phyloP scores from a whole-genome alignment of 345 rosid genomes.

The Arabis alpina region DNA sequence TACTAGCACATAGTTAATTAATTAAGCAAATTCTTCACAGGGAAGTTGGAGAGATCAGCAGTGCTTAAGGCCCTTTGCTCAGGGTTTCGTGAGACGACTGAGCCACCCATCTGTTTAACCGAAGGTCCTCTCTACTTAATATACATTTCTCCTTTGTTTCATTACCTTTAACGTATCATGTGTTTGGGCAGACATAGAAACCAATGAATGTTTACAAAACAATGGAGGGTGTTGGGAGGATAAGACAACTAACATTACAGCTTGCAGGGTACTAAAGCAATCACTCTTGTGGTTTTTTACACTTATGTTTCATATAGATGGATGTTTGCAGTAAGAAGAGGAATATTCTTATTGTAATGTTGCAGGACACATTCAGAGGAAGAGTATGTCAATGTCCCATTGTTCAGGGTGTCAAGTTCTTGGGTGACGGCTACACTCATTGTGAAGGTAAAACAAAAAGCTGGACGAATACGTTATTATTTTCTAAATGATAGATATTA shows the following conservation, averaged over 20 bases:
- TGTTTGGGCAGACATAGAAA: constrained; percentile 71
- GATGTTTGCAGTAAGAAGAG: not conserved
- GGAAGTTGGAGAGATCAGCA: constrained; percentile 80
- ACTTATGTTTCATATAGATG: not conserved
- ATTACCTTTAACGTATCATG: not conserved
- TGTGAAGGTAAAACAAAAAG: constrained; percentile 68
- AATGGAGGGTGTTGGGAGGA: constrained; percentile 99
- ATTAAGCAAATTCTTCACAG: constrained; percentile 42
- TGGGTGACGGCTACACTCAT: constrained; percentile 87
- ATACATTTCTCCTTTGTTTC: constrained; percentile 11
- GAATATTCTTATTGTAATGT: not conserved
- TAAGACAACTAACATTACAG: constrained; percentile 64
- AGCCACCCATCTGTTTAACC: constrained; percentile 87
- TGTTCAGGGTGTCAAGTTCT: constrained; percentile 78
- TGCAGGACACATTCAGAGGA: constrained; percentile 94
- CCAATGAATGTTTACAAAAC: constrained; percentile 85
- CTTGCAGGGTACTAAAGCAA: constrained; percentile 68
- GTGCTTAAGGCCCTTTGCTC: constrained; percentile 94
- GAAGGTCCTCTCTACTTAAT: constrained; percentile 54
- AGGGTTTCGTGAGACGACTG: constrained; percentile 93
- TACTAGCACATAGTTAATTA: no score
- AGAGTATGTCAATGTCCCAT: constrained; percentile 92
- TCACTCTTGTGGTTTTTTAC: not conserved
- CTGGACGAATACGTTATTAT: not conserved
- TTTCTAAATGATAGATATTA: constrained; percentile 12